Base-by-base conservation (phyloP, 1,284 basidiomycete species). In the Naganishia liquefaciens region DNA sequence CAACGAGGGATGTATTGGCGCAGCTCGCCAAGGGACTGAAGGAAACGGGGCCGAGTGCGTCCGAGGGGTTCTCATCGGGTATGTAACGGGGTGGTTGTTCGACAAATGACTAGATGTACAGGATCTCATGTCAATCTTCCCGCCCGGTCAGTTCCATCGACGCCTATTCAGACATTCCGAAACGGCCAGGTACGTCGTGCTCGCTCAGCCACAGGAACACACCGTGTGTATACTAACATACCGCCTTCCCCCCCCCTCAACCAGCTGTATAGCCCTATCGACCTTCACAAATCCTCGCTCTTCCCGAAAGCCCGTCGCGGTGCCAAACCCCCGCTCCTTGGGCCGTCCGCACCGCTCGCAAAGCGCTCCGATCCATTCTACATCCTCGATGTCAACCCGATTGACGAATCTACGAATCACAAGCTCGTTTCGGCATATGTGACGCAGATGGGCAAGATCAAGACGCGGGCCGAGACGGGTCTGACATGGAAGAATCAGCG, bases 401-500 rank as follows among this genome's bases (percentile, higher is more conserved):
- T 76, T 33, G 71, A 73, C 25, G 74, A 77, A 69, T 68, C 70
- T 13, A 47, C 81, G 69, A 95, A 96, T 78, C 83, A 86, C 0
- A 73, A 77, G 13, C 81, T 97, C 28, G 80, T 93, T 46, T 80
- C 81, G n/a, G 70, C 80, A 13, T 97, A 86, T 76, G 80, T 93
- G 63, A 84, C 89, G 6, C 85, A 86, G 33, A 90, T 97, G 86
- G 94, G 93, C 62, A 91, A 89, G 81, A 91, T 97, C 70, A 82
- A 84, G 70, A 78, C 81, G 17, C 84, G 95, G 49, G 83, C 84
- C 10, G 75, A 84, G 61, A 96, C 92, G 0, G 82, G 84, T 0
- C 82, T 98, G 55, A 93, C 93, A 5, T 85, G 87, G 78, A 87
- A 86, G 77, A 89, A 82, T 68, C 94, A 98, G 78, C 83, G 92